Evolutionary conservation across 2,329 filamentous ascomycete genomes (phyloP).

Genomic region (Calycina herbarum): DNA sequence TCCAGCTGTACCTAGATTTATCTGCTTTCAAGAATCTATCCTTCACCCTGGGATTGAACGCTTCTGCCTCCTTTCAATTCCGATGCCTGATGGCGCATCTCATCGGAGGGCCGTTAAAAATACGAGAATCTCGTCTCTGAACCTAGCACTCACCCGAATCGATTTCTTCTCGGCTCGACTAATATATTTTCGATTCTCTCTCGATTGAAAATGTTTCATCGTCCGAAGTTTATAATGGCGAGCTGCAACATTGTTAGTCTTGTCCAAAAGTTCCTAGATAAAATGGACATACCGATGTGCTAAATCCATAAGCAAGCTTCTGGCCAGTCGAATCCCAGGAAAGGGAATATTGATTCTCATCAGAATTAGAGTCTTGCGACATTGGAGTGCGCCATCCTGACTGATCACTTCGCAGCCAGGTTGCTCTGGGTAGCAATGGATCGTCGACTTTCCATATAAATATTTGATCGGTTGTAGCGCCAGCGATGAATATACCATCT

Average conservation of each 20-base stretch:
- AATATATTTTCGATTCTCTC: not conserved
- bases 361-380: constrained; percentile 48
- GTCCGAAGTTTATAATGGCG: constrained; percentile 33
- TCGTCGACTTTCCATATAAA: constrained; percentile 67
- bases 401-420: constrained; percentile 57
- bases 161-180: not conserved
- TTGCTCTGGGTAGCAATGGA: constrained; percentile 56
- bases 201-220: constrained; percentile 12
- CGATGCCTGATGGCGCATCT: not conserved
- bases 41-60: not conserved
- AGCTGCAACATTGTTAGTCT: constrained; percentile 26
- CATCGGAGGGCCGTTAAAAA: not conserved
- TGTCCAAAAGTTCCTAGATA: not conserved
- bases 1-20: not conserved
- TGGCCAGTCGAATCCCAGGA: constrained; percentile 63
- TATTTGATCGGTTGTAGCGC: constrained; percentile 58
- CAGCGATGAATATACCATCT: constrained; percentile 62
- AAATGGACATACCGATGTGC: constrained; percentile 55
- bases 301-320: constrained; percentile 63
- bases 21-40: not conserved
- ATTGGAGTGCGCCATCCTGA: constrained; percentile 60
- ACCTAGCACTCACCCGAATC: not conserved
- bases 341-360: constrained; percentile 62
- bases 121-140: too few relatives aligned
- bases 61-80: not conserved